Evolutionary conservation across 202 grass and related monocot genomes (phyloP), one percentile per base, ranked within the genome.

Genomic region (Schoenoplectus triqueter): DNA sequence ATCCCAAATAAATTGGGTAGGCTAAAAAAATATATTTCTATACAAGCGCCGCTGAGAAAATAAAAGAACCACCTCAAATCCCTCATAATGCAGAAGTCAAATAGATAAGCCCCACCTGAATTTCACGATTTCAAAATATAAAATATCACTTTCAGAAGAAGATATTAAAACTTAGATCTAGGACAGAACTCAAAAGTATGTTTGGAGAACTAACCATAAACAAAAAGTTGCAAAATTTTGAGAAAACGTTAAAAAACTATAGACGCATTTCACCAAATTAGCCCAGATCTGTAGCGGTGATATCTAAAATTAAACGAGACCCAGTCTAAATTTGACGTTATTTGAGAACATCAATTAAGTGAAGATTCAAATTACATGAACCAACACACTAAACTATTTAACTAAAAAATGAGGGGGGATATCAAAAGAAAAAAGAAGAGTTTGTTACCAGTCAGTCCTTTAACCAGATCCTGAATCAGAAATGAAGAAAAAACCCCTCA

Each of bases 141-240:
- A 76, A 78, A 75, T 72, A 87, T 84, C 41, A 22, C 56, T 78
- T 57, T 52, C 60, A 84, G 66, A 52, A 39, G 59, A 55, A 67
- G 21, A 45, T 83, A 63, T 20, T 40, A 60, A 64, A n/a, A 73
- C 71, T 50, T 73, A 92, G 87, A 92, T 94, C 88, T 87, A 51
- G 69, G 74, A 60, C 84, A 84, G 79, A 91, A 55, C 80, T 88
- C 66, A 18, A 68, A 84, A 85, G 49, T 64, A 75, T 57, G 68
- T 85, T 68, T 81, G 77, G 22, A 94, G 88, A 63, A 88, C 66
- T 64, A 57, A 57, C 66, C 13, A 70, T 70, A 66, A 19, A 73
- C 4, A 47, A 40, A 62, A 3, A 54, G 31, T 22, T 42, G 9
- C 86, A 86, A 84, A 84, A 64, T 18, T 80, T 76, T 39, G 20